Base-by-base conservation (phyloP, 2,329 filamentous ascomycete species). In the Tolypocladium ophioglossoides region DNA sequence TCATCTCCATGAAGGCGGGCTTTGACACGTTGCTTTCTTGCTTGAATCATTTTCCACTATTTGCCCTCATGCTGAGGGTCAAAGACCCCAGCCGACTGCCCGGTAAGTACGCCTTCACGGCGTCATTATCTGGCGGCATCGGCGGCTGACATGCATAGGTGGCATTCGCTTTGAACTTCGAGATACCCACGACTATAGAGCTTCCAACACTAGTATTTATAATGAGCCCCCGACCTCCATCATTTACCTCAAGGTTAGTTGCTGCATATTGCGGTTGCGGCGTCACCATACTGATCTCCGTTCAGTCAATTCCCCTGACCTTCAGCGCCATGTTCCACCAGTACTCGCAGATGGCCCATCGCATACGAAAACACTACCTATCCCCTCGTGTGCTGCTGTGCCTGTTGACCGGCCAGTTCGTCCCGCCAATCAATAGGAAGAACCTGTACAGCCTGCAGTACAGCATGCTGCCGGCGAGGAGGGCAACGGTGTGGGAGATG, bases 371-470 rank as follows among this genome's bases (percentile, higher is more conserved):
- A 68, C 94, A 99, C 72, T 99, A 99, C 68, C 78, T 97, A 46
- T 92, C 91, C 0, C 90, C 90, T 0, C 82, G 85, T 16, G 95
- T 99, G 22, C 81, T 97, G 50, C 78, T 96, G 40, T 94, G 90
- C 63, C 84, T 99, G 2, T 76, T 91, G 27, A 95, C 90, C 0
- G 94, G 94, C 55, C 88, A 87, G 57, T 96, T 96, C 60, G 91
- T 97, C 2, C 94, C 92, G 14, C 92, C 95, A 0, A 95, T 99
- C 50, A 91, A 96, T 67, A 83, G 95, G 52, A 92, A 91, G 66
- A 95, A 94, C 65, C 77, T 99, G 51, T 99, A 99, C 72, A 95
- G 90, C 62, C 76, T 99, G 63, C 94, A 99, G 72, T 99, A 99
- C 71, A 95, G 90, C 73, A 97, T 97, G 90, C 78, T 99, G 41